phyloP scores from a whole-genome alignment of 371 early-diverging fungal species.

The Phascolomyces articulosus region DNA sequence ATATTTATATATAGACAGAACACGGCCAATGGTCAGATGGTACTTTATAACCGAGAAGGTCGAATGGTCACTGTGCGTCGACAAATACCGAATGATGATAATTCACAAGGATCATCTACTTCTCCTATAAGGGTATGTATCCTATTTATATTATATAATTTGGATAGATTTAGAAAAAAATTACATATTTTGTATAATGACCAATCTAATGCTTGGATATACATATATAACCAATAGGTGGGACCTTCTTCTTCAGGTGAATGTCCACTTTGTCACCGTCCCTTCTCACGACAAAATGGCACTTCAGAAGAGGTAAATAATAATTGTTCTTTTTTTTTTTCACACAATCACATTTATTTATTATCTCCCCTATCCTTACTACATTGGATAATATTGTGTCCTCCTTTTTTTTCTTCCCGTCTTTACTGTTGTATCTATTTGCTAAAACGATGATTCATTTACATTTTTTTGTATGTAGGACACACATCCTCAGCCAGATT shows the following conservation, averaged over 20 bases:
- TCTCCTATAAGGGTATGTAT: slow-evolving; percentile 1
- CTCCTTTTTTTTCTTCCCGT: not conserved
- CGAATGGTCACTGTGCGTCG: slow-evolving; percentile 43
- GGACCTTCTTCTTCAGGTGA: slow-evolving; percentile 8
- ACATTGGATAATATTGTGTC: too few species aligned
- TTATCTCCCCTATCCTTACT: too few species aligned
- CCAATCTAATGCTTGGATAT: too few species aligned
- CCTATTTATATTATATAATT: too few species aligned
- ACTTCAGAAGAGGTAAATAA: slow-evolving; percentile 20
- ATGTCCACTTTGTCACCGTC: slow-evolving; percentile 47
- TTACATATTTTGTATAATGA: too few species aligned
- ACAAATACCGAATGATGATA: not conserved
- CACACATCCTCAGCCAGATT: slow-evolving; percentile 28
- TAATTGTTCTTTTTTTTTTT: too few species aligned
- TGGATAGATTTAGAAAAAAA: too few species aligned
- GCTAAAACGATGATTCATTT: too few species aligned
- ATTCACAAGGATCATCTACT: not conserved
- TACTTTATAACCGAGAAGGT: slow-evolving; percentile 48
- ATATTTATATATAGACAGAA: slow-evolving; percentile 54
- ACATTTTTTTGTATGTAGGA: too few species aligned
- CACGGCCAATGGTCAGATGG: slow-evolving; percentile 45
- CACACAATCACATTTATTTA: too few species aligned
- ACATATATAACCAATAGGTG: too few species aligned
- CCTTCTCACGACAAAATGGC: slow-evolving; percentile 16
- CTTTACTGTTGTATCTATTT: too few species aligned